These are phyloP conservation scores for Penicillium taxi DNA, from an alignment of 495 filamentous ascomycete species.

Conservation along the genomic window DNA sequence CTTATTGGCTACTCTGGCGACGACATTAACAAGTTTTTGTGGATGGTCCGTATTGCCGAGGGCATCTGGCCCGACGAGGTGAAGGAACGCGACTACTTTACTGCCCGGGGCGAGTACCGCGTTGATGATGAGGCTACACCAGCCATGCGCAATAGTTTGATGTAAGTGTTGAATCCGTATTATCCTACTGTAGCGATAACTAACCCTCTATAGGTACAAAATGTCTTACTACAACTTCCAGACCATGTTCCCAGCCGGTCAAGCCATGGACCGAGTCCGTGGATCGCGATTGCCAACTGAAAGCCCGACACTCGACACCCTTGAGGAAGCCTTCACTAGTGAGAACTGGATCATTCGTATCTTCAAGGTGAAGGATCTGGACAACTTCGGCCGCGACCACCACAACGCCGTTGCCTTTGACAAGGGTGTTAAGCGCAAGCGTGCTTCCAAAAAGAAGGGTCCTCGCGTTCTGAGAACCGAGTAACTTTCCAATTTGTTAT, in stretches of 20 bases:
- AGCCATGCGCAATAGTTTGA: constrained; percentile 97
- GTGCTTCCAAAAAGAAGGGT: constrained; percentile 68
- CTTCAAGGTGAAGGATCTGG: constrained; percentile 98
- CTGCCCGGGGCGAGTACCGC: constrained; percentile 86
- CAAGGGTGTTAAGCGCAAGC: constrained; percentile 90
- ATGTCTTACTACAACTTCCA: constrained; percentile 99
- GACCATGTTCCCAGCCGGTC: constrained; percentile 81
- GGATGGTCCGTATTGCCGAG: constrained; percentile 99
- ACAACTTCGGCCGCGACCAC: constrained; percentile 91
- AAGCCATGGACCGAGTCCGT: constrained; percentile 87
- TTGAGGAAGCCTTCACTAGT: constrained; percentile 97
- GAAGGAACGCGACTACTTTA: constrained; percentile 96
- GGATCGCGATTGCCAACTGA: constrained; percentile 71
- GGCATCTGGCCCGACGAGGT: constrained; percentile 99
- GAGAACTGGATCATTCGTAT: constrained; percentile 99
- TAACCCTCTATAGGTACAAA: constrained; percentile 74
- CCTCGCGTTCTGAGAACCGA: constrained; percentile 77
- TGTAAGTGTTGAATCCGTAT: constrained; percentile 72
- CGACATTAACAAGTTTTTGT: constrained; percentile 99
- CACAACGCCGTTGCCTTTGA: constrained; percentile 79
- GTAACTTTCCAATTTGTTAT: constrained; percentile 32
- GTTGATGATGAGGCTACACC: constrained; percentile 93
- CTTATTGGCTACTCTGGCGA: constrained; percentile 98
- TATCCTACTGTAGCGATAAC: constrained; percentile 14
- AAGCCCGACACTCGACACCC: constrained; percentile 74